Percentiles rank a stretch among this genome's conserved stretches.
phyloP scores from a whole-genome alignment of 768 basidiomycete species.

The Russula brevipes region DNA sequence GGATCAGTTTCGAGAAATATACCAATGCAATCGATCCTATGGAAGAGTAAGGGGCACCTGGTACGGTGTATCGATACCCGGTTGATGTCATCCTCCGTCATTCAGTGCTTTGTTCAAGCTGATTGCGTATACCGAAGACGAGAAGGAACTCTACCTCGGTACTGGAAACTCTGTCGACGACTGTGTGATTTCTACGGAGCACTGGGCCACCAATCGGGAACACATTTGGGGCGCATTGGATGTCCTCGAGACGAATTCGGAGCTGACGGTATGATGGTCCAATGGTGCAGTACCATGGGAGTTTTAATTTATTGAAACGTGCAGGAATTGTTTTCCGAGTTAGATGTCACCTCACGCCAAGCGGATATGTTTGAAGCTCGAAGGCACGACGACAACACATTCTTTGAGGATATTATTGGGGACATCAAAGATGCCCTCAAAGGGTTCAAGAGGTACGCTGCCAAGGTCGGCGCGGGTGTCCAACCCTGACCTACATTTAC shows the following conservation, averaged over 20 bases:
- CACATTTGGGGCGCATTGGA: conserved; percentile 3
- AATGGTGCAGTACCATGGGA: not conserved
- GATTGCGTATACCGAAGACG: conserved; percentile 13
- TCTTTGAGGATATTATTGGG: conserved; percentile 9
- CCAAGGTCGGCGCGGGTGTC: not conserved
- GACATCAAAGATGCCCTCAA: conserved; percentile 5
- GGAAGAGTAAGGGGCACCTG: conserved; percentile 17
- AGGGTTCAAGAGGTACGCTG: not conserved
- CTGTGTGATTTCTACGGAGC: conserved; percentile 4
- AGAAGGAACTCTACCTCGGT: conserved; percentile 8
- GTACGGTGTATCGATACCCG: not conserved
- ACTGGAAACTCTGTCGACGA: conserved; percentile 7
- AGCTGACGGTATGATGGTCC: conserved; percentile 6
- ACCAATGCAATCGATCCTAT: conserved; percentile 26
- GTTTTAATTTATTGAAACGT: not conserved
- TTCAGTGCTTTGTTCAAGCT: conserved; percentile 14
- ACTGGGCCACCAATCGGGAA: conserved; percentile 19
- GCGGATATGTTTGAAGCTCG: conserved; percentile 5
- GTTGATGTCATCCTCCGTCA: not conserved
- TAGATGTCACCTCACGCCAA: not conserved
- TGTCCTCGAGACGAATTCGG: conserved; percentile 5
- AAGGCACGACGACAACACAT: conserved; percentile 1
- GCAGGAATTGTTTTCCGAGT: conserved; percentile 5
- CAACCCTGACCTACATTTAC: not conserved
- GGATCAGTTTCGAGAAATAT: conserved; percentile 24